phyloP scores from a whole-genome alignment of 208 protist species.

The Acanthamoeba royreba region DNA sequence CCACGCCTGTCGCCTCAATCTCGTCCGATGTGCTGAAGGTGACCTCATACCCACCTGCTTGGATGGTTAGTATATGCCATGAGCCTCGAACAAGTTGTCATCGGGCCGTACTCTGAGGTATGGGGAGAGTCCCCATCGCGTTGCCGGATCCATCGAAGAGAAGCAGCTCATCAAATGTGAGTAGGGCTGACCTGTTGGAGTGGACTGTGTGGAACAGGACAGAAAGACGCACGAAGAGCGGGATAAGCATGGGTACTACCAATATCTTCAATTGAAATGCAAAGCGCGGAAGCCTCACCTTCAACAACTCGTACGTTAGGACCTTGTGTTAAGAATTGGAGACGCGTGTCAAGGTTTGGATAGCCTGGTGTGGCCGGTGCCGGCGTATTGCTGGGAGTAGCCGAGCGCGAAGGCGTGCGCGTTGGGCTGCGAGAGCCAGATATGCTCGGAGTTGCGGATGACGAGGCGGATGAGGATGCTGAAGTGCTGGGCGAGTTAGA shows the following conservation, averaged over 20 bases:
- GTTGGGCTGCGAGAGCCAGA: neutral
- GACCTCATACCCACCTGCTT: neutral
- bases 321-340: neutral
- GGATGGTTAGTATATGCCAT: neutral
- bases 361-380: neutral
- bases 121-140: neutral
- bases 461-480: neutral
- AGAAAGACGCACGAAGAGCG: neutral
- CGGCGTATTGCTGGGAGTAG: neutral
- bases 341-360: neutral
- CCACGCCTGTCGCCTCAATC: neutral
- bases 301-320: neutral
- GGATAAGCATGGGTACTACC: too few species aligned
- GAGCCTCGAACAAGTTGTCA: neutral
- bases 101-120: neutral
- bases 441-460: neutral
- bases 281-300: neutral
- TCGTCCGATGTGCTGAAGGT: neutral
- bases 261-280: too few species aligned
- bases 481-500: neutral
- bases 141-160: neutral
- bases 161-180: neutral
- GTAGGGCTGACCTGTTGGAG: neutral
- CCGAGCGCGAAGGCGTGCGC: neutral
- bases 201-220: neutral